phyloP scores from a whole-genome alignment of 495 filamentous ascomycete species.

The Lepraria neglecta region DNA sequence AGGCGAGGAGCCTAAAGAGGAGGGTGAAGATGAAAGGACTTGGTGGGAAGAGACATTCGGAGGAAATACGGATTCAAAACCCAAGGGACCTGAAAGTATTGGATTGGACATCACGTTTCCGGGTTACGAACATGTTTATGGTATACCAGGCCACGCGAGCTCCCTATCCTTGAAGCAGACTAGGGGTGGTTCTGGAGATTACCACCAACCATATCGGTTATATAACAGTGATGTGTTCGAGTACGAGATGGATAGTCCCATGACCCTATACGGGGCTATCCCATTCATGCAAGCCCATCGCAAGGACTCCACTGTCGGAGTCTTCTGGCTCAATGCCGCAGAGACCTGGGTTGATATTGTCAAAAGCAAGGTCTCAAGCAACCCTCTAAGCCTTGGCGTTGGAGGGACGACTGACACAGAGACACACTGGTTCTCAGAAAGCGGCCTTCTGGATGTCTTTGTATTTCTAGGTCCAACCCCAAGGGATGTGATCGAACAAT shows the following conservation, averaged over 20 bases:
- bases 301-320: constrained; percentile 85
- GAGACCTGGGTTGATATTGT: constrained; percentile 96
- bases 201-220: constrained; percentile 86
- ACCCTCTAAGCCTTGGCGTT: constrained; percentile 69
- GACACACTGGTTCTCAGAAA: constrained; percentile 96
- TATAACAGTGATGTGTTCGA: constrained; percentile 98
- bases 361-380: constrained; percentile 68
- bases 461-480: constrained; percentile 87
- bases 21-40: constrained; percentile 67
- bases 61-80: constrained; percentile 88
- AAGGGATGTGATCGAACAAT: constrained; percentile 69
- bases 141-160: constrained; percentile 90
- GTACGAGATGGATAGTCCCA: constrained; percentile 91
- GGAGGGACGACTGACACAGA: constrained; percentile 65
- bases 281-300: constrained; percentile 96
- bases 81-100: constrained; percentile 81
- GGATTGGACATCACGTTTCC: constrained; percentile 86
- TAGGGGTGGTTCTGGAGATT: constrained; percentile 72
- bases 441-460: constrained; percentile 83
- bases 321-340: constrained; percentile 98
- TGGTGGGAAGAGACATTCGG: constrained; percentile 98
- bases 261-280: constrained; percentile 96
- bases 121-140: constrained; percentile 86
- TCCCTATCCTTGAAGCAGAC: constrained; percentile 84
- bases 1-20: constrained; percentile 40